Evolutionary conservation across 129 eudicot genomes (phyloP).

Genomic region (Flaveria sonorensis): DNA sequence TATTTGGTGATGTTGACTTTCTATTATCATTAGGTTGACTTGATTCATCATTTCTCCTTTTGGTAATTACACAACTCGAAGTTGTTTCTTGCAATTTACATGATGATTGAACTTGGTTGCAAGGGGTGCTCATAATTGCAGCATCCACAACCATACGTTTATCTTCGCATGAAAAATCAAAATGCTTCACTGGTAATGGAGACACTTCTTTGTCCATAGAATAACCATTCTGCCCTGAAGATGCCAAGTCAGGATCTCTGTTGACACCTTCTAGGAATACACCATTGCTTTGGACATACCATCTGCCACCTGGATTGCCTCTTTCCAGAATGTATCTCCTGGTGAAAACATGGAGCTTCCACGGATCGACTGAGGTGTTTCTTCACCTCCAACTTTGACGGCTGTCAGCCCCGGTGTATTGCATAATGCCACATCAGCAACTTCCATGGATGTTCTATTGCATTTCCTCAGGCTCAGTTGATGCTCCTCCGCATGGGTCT

Average conservation of each 20-base stretch:
- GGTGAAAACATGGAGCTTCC: slow-evolving; percentile 91
- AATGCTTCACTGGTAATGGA: slow-evolving; percentile 86
- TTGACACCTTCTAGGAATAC: neutral
- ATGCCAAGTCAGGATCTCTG: slow-evolving; percentile 39
- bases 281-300: slow-evolving; percentile 45
- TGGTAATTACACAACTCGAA: slow-evolving; percentile 33
- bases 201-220: slow-evolving; percentile 59
- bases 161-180: slow-evolving; percentile 78
- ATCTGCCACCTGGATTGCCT: slow-evolving; percentile 90
- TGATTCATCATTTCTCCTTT: slow-evolving; percentile 33
- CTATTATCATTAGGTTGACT: slow-evolving; percentile 34
- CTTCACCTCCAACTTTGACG: slow-evolving; percentile 41
- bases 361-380: slow-evolving; percentile 73
- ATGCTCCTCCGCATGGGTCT: slow-evolving; percentile 23
- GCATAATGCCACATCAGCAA: slow-evolving; percentile 37
- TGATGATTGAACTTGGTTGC: slow-evolving; percentile 31
- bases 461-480: slow-evolving; percentile 70
- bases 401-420: slow-evolving; percentile 56
- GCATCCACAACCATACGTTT: slow-evolving; percentile 41
- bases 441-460: slow-evolving; percentile 33
- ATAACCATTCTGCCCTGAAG: slow-evolving; percentile 37
- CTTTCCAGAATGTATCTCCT: slow-evolving; percentile 95
- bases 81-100: slow-evolving; percentile 35
- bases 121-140: slow-evolving; percentile 19
- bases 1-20: slow-evolving; percentile 43